A percentile compares a stretch with the other conserved stretches of the same genome.
Evolutionary conservation across 441 rosid genomes (phyloP).

Genomic region (Syzygium malaccense): DNA sequence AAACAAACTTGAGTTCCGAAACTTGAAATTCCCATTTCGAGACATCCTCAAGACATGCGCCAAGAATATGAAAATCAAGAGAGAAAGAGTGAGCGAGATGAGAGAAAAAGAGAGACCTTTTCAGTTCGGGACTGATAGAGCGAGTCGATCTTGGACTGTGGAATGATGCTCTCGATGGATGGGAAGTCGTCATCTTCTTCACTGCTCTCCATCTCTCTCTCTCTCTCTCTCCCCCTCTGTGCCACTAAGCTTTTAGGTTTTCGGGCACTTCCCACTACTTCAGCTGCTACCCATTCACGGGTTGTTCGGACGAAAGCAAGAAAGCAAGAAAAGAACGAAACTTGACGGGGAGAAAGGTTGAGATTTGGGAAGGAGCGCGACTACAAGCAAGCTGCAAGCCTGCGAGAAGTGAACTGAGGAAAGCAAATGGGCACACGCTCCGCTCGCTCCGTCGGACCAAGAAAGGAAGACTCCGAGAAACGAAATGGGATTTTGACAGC

Average conservation of each 20-base stretch:
- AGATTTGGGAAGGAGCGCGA: not conserved
- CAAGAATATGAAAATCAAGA: not conserved
- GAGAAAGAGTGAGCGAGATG: not conserved
- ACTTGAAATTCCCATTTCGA: not conserved
- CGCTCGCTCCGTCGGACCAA: not conserved
- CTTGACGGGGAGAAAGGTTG: not conserved
- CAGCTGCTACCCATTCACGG: not conserved
- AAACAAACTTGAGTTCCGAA: not conserved
- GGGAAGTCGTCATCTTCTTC: conserved; percentile 97
- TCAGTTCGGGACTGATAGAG: conserved; percentile 74
- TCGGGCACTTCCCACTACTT: not conserved
- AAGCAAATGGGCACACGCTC: not conserved
- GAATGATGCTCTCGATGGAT: conserved; percentile 63
- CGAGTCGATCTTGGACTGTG: conserved; percentile 86
- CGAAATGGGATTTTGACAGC: not conserved
- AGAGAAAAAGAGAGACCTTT: conserved; percentile 37
- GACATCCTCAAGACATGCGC: not conserved
- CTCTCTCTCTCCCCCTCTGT: not conserved
- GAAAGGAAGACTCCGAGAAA: not conserved
- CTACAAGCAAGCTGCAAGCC: not conserved
- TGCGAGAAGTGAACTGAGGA: not conserved
- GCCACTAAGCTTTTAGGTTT: not conserved
- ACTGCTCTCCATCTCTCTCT: conserved; percentile 70
- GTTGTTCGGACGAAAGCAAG: not conserved
- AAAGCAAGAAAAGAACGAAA: not conserved